Base-by-base conservation (phyloP, 2,329 filamentous ascomycete genomes). In the Colletotrichum lindemuthianum region DNA sequence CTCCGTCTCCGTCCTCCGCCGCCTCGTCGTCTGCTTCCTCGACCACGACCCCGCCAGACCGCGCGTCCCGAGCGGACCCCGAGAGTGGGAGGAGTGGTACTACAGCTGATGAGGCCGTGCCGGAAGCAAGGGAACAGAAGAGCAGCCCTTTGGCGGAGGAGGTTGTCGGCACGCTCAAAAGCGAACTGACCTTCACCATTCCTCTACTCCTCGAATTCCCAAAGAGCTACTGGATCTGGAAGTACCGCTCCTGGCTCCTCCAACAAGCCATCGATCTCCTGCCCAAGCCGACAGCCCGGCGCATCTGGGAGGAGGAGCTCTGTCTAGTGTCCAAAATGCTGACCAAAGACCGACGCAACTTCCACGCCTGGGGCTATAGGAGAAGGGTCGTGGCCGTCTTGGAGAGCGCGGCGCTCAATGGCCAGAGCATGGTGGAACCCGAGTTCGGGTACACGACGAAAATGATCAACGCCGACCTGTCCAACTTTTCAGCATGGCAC, bases 161-260 rank as follows among this genome's bases (percentile, higher is more conserved):
- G 15, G 36, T 47, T 8, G 50, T 56, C 45, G 37, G 33, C 10
- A 64, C 3, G 37, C 84, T 98, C 66, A 85, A 86, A 50, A 63
- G 53, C 59, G 96, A 99, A 75, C 83, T 99, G 39, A 80, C 81
- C 51, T 97, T 97, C 73, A 89, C 95, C 39, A 87, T 97, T 44
- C 92, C 92, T 0, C 84, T 99, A 16, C 86, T 99, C 53, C 85
- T 92, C 68, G 88, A 93, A 69, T 95, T 88, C 69, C 96, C 96
- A 7, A 99, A 99, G 77, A 98, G 96, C 83, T 99, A 99, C 81
- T 98, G 96, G 95, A 95, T 99, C 72, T 99, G 96, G 96, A 97
- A 97, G 71, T 95, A 97, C 77, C 90, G 96, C 34, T 79, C 90
- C 49, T 99, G 96, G 94, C 81, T 95, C 3, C 82, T 99, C 12